Evolutionary conservation across 768 basidiomycete species (phyloP), one percentile per base, ranked within the genome.

Genomic region (Tricholoma terreum): DNA sequence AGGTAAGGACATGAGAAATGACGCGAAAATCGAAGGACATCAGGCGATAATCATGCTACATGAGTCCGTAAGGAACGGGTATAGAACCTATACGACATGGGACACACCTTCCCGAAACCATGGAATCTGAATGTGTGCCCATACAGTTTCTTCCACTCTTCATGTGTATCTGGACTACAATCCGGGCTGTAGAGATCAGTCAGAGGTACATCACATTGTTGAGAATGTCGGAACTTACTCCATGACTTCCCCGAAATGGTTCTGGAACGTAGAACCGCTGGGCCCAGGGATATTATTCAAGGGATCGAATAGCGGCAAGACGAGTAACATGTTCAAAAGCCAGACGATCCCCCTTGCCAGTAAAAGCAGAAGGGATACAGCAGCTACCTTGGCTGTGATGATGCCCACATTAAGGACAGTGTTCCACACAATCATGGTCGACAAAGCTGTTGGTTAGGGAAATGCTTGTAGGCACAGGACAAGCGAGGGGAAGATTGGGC

Each of bases 81-180:
- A 24, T 38, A 52, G 35, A 21, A 6, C 8, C 7, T 8, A 11
- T 31, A 9, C 27, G 10, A 11, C 15, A 34, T 8, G 14, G 30
- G n/a, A 48, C 66, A 46, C 58, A 81, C 82, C 65, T 66, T 76
- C 38, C 83, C 83, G 66, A 79, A 81, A 1, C 83, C 83, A 60
- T 85, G 78, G 55, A 82, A 81, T 40, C 78, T 67, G 57, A 82
- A 80, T 1, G 81, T 84, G 58, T 77, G 76, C 10, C 82, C 83
- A 65, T 74, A 80, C 14, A 59, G 65, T 54, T 68, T 70, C 22
- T 71, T 69, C 80, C 80, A 84, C 17, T 74, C 69, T 14, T 73
- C 68, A 60, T 82, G 73, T 1, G 74, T 75, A 4, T 67, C 62
- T 7, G 74, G 65, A 58, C 76, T 79, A 24, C 71, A 55, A 50